Evolutionary conservation across 495 filamentous ascomycete species (phyloP), one percentile per base, ranked within the genome.

Genomic region (Daldinia concentrica): DNA sequence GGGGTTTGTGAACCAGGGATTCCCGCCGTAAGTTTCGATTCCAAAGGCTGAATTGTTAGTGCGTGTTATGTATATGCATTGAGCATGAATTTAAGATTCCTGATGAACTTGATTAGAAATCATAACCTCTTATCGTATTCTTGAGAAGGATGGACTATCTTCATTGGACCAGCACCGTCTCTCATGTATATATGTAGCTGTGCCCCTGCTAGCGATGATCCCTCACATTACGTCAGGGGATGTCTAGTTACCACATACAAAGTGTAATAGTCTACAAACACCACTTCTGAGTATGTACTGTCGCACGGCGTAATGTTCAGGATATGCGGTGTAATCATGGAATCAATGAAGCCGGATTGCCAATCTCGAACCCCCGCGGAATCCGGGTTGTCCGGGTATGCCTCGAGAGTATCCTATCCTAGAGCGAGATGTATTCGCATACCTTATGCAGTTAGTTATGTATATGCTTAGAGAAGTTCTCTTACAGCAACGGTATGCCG

Each of bases 11-110:
- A 57, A 15, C 56, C 55, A 50, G 22, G 51, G 45, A 19, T 27
- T 58, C 15, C 54, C 22, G 50, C n/a, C 36, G 59, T 71, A 67
- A 64, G 71, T 74, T 71, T 74, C 71, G 71, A 64, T 29, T n/a
- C 60, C 55, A 39, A 39, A 34, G 50, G 52, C 52, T 45, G 58
- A 45, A 11, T n/a, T 62, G 64, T 51, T 60, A 56, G 43, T 43
- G 64, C 58, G 58, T 62, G 54, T 32, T 64, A 58, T 58, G 52
- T 36, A 30, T 69, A 45, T 26, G 30, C 37, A 27, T 32, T 15
- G 39, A 4, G 30, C 43, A 56, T 37, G 24, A 30, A 7, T 34
- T 60, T 24, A 17, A 50, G 26, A 15, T 45, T 58, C 41, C 15
- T 15, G 14, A 41, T 58, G 37, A 62, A 19, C 34, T 50, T 54